phyloP scores from a whole-genome alignment of 2,329 filamentous ascomycete genomes.

The Pestalotiopsis sp. region DNA sequence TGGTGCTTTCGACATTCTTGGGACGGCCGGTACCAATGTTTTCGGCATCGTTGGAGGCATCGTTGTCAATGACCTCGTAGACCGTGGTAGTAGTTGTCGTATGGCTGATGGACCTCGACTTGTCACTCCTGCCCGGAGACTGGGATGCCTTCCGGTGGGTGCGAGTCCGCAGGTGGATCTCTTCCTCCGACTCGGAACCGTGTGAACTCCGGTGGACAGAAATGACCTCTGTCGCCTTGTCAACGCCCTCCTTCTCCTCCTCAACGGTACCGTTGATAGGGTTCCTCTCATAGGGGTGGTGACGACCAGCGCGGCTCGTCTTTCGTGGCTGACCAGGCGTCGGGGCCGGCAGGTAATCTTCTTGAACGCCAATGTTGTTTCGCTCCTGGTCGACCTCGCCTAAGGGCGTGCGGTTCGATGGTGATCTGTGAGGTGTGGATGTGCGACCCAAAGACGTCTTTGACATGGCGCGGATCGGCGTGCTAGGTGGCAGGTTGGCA shows the following conservation, averaged over 20 bases:
- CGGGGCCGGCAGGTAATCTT: conserved; percentile 91
- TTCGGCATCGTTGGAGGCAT: conserved; percentile 70
- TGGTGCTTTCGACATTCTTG: conserved; percentile 57
- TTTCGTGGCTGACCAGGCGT: conserved; percentile 96
- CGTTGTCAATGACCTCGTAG: conserved; percentile 65
- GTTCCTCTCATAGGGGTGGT: conserved; percentile 70
- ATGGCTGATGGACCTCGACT: conserved; percentile 73
- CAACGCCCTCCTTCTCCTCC: conserved; percentile 49
- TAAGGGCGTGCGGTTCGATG: conserved; percentile 79
- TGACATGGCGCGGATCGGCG: conserved; percentile 62
- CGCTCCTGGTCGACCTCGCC: conserved; percentile 89
- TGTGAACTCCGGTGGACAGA: conserved; percentile 63
- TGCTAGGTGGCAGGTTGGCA: conserved; percentile 54
- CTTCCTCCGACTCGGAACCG: conserved; percentile 76
- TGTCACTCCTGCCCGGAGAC: conserved; percentile 62
- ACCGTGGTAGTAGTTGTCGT: conserved; percentile 73
- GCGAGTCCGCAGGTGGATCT: conserved; percentile 75
- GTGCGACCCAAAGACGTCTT: conserved; percentile 59
- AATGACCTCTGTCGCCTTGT: conserved; percentile 62
- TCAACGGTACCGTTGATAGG: conserved; percentile 47
- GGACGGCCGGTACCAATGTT: conserved; percentile 65
- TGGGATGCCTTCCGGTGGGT: conserved; percentile 66
- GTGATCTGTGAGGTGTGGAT: conserved; percentile 79
- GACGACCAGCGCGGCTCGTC: conserved; percentile 75
- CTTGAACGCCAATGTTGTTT: conserved; percentile 68